Base-by-base conservation (phyloP, 2,329 filamentous ascomycete species). In the Cladosporium oxysporum region DNA sequence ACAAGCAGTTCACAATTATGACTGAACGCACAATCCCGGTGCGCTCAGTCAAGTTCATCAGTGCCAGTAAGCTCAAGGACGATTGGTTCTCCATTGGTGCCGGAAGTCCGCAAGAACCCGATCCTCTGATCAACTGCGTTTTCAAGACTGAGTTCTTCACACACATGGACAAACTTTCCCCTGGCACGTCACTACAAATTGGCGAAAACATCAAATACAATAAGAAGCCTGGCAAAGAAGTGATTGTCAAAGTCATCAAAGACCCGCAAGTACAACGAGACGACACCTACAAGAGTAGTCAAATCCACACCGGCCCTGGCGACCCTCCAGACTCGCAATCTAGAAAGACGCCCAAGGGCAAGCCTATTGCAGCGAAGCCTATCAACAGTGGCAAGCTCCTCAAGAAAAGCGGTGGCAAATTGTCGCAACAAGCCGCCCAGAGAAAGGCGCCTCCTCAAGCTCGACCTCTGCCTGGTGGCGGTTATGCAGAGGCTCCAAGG, bases 91-190 rank as follows among this genome's bases (percentile, higher is more conserved):
- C 94, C 1, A 83, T 99, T 41, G 92, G 93, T 3, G 85, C 96
- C 53, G 92, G 91, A n/a, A 93, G 93, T 35, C 89, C 90, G 10
- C 92, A 96, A 75, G 94, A 98, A 76, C 85, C 95, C 0, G 95
- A 99, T 78, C 93, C 95, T n/a, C 84, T 99, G 26, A 79, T 99
- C 74, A 96, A 90, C 80, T 99, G 95, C 75, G 82, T 97, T 23
- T 88, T 99, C 79, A 99, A 99, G 83, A 99, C 95, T 0, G 95
- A 99, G 75, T 89, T 99, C 79, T 96, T 98, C 76, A 96, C 94
- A 0, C 93, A 97, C 69, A 88, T 99, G 81, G 23, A 6, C 11
- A 18, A 5, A 4, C 88, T 88, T 62, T 47, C 37, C n/a, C 6
- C 7, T n/a, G 37, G 37, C 2, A 91, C 96, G 79, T 89, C 91